These are phyloP conservation scores for Corchorus capsularis DNA, from an alignment of 345 rosid species.

Conservation along the genomic window DNA sequence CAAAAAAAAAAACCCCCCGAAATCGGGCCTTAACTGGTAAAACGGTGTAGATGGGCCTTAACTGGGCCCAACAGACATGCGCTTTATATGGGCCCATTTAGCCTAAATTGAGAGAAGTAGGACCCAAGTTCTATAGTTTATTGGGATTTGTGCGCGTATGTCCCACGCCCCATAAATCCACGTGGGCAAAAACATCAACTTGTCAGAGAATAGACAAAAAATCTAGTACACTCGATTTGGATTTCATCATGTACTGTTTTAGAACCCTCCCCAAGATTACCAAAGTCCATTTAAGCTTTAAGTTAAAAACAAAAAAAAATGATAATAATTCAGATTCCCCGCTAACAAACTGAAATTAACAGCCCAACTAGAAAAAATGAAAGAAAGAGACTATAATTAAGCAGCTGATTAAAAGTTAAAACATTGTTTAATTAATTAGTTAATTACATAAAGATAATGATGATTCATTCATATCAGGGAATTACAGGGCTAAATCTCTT, in stretches of 20 bases:
- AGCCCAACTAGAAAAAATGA: not conserved
- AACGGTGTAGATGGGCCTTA: not conserved
- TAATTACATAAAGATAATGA: not conserved
- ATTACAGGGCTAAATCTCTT: slow-evolving; percentile 51
- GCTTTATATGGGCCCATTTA: not conserved
- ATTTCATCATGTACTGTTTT: not conserved
- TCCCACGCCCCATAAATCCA: not conserved
- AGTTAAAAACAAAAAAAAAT: not conserved
- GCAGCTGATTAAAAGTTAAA: not conserved
- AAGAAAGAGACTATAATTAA: too few species aligned
- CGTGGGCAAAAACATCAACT: not conserved
- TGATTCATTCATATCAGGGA: slow-evolving; percentile 28
- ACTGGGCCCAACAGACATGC: not conserved
- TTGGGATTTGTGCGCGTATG: not conserved
- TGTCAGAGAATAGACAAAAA: slow-evolving; percentile 2
- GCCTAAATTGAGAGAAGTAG: not conserved
- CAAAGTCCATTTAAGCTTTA: too few species aligned
- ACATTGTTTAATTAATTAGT: not conserved
- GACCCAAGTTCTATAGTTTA: not conserved
- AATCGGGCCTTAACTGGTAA: too few species aligned
- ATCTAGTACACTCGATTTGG: not conserved
- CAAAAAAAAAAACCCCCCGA: too few species aligned
- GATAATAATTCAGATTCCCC: not conserved
- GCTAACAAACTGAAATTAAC: not conserved
- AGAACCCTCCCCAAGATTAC: not conserved